Evolutionary conservation across 805 yeast species (phyloP).

Genomic region (Wickerhamomyces rabaulensis): DNA sequence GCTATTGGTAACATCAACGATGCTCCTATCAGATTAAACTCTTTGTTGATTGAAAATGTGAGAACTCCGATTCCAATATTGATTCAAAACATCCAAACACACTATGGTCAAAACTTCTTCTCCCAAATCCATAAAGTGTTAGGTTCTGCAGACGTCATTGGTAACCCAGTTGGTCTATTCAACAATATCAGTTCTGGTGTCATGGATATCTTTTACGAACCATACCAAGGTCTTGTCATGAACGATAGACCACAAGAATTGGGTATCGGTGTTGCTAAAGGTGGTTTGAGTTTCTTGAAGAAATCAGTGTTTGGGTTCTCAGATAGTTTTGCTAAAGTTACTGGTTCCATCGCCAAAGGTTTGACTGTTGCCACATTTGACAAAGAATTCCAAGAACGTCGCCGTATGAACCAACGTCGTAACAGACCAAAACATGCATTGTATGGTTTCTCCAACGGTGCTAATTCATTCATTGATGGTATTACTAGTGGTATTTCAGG

Average conservation of each 20-base stretch:
- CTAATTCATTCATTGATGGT: slow-evolving; percentile 83
- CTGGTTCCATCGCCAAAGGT: slow-evolving; percentile 94
- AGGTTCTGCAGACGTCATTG: slow-evolving; percentile 94
- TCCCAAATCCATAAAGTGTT: slow-evolving; percentile 88
- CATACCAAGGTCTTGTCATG: slow-evolving; percentile 91
- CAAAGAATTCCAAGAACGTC: slow-evolving; percentile 71
- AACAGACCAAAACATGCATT: slow-evolving; percentile 82
- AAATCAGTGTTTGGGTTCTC: slow-evolving; percentile 93
- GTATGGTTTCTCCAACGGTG: slow-evolving; percentile 80
- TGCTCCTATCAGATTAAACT: slow-evolving; percentile 88
- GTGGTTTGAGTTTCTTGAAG: slow-evolving; percentile 89
- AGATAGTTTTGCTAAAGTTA: slow-evolving; percentile 87
- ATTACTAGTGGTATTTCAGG: slow-evolving; percentile 86
- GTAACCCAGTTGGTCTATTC: slow-evolving; percentile 96
- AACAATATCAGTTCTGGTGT: slow-evolving; percentile 93
- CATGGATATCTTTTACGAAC: slow-evolving; percentile 94
- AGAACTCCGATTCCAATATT: slow-evolving; percentile 79
- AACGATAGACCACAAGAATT: slow-evolving; percentile 94
- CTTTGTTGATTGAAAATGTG: slow-evolving; percentile 82
- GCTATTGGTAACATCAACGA: slow-evolving; percentile 96
- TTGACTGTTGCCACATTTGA: slow-evolving; percentile 88
- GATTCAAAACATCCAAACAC: slow-evolving; percentile 65
- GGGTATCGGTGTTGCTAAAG: slow-evolving; percentile 93
- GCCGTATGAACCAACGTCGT: slow-evolving; percentile 68
- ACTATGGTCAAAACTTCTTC: slow-evolving; percentile 87